phyloP scores from a whole-genome alignment of 495 filamentous ascomycete genomes.

The Neurospora sp. region DNA sequence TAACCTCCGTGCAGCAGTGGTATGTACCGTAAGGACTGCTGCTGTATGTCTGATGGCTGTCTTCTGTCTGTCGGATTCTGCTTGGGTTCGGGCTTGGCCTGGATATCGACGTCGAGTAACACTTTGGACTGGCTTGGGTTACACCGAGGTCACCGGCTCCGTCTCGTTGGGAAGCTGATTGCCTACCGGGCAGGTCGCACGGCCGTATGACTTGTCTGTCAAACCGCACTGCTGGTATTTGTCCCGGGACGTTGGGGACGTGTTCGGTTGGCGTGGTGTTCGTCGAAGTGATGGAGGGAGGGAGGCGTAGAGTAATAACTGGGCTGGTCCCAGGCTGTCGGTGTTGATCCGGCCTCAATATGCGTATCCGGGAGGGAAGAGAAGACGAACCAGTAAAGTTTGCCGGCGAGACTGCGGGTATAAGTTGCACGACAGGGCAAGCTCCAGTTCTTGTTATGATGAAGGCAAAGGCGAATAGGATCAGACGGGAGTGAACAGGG shows the following conservation, averaged over 20 bases:
- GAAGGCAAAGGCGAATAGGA: not conserved
- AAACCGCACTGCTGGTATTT: conserved; percentile 12
- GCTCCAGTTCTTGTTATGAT: not conserved
- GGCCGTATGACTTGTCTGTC: conserved; percentile 7
- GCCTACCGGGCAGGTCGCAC: not conserved
- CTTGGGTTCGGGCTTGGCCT: not conserved
- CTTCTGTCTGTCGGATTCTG: not conserved
- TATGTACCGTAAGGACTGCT: not conserved
- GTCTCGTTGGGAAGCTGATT: not conserved
- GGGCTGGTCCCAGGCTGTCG: not conserved
- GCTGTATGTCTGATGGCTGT: not conserved
- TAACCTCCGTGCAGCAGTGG: not conserved
- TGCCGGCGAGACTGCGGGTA: not conserved
- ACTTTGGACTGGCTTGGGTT: not conserved
- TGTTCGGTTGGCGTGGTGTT: not conserved
- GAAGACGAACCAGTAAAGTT: not conserved
- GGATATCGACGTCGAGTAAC: not conserved
- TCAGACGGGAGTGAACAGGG: not conserved
- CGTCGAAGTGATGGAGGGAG: not conserved
- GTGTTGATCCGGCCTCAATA: not conserved
- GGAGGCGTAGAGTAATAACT: not conserved
- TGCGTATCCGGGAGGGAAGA: not conserved
- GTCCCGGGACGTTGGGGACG: not conserved
- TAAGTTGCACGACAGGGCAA: not conserved
- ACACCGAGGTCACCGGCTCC: not conserved